These are phyloP conservation scores for Blastocystis hominis DNA, from an alignment of 352 stramenopile genomes.

Conservation along the genomic window DNA sequence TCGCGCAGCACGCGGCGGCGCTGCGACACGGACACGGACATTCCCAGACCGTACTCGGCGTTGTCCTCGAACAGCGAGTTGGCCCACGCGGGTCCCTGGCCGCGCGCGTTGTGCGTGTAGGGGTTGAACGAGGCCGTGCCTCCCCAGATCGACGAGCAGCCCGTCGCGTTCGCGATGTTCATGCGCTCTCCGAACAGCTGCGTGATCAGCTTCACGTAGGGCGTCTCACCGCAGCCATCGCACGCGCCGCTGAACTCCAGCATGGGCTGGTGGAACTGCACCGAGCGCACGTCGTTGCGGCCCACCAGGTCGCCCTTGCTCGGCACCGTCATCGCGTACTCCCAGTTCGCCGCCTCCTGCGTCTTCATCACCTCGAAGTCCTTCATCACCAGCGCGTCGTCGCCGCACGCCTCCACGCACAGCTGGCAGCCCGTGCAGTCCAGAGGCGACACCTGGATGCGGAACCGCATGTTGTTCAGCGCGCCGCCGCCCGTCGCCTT, in stretches of 20 bases:
- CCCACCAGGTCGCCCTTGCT: constrained; percentile 64
- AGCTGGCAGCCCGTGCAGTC: constrained; percentile 67
- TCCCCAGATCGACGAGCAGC: constrained; percentile 65
- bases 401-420: constrained; percentile 65
- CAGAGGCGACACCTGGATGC: constrained; percentile 65
- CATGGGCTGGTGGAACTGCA: constrained; percentile 66
- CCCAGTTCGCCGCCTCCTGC: constrained; percentile 61
- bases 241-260: constrained; percentile 67
- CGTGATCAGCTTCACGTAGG: constrained; percentile 67
- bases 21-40: constrained; percentile 13
- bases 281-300: constrained; percentile 63
- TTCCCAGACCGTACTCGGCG: constrained; percentile 64
- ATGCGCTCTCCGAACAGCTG: constrained; percentile 69
- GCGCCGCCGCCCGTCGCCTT: constrained; percentile 63
- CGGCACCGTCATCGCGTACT: constrained; percentile 64
- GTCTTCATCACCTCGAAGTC: constrained; percentile 61
- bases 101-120: constrained; percentile 62
- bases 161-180: constrained; percentile 68
- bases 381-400: constrained; percentile 66
- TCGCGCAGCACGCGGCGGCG: constrained; percentile 59
- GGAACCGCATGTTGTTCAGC: constrained; percentile 64
- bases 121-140: constrained; percentile 66
- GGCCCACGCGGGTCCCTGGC: constrained; percentile 62
- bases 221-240: constrained; percentile 65
- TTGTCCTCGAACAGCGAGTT: constrained; percentile 68